phyloP scores from a whole-genome alignment of 306 rosid genomes.

The Dalbergia oliveri region DNA sequence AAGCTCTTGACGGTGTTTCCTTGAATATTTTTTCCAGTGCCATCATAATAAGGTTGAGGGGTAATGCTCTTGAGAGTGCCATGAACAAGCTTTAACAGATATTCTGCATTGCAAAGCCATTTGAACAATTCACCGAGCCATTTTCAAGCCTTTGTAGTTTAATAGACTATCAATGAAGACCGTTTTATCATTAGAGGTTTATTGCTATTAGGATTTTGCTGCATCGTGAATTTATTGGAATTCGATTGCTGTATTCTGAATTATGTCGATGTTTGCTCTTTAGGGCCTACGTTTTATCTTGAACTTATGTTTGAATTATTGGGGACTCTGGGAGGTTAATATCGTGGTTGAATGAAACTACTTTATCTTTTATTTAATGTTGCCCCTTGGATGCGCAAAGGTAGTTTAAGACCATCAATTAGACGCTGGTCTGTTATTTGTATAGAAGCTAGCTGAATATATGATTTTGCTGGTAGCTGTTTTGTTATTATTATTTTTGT shows the following conservation, averaged over 20 bases:
- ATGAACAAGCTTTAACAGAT: not conserved
- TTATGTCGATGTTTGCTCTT: constrained; percentile 16
- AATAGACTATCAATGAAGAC: constrained; percentile 2
- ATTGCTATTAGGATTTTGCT: constrained; percentile 12
- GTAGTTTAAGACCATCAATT: not conserved
- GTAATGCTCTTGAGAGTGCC: constrained; percentile 16
- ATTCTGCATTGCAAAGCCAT: constrained; percentile 13
- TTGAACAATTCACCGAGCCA: constrained; percentile 5
- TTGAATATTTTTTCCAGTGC: constrained; percentile 55
- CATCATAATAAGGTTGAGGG: constrained; percentile 44
- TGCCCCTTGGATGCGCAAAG: not conserved
- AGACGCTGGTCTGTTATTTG: not conserved
- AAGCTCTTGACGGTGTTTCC: not conserved
- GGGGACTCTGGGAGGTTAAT: not conserved
- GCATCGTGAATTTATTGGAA: constrained; percentile 22
- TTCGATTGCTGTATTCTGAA: constrained; percentile 38
- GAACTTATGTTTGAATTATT: not conserved
- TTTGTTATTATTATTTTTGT: no score
- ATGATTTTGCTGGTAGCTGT: no score
- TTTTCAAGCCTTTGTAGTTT: constrained; percentile 35
- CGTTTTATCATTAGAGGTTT: constrained; percentile 27
- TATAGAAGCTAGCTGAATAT: not conserved
- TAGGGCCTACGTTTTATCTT: not conserved
- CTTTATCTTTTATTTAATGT: not conserved
- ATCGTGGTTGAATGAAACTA: not conserved